Conservation (phyloP, 768 basidiomycete genomes). For the Leccinum pellstonianum region DNA sequence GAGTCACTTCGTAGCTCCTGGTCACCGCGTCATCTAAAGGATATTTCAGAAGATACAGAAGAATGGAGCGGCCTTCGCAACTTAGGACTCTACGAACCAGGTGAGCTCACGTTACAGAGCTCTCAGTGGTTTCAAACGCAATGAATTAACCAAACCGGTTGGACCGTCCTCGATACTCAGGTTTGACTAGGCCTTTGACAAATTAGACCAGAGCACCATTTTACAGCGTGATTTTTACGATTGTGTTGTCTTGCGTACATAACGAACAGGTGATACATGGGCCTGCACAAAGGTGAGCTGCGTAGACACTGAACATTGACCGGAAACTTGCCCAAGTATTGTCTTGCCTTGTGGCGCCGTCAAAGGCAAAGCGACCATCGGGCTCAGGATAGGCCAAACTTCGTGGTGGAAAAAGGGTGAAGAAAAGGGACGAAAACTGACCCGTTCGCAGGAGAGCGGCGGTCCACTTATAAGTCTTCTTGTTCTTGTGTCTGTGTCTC, state of each 20-base stretch:
- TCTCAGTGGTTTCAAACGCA: not conserved
- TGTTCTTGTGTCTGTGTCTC: not conserved
- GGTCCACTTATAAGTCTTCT: not conserved
- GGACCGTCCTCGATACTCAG: not conserved
- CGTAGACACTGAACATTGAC: not conserved
- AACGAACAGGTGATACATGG: not conserved
- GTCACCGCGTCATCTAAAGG: too few species aligned
- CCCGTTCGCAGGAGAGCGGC: not conserved
- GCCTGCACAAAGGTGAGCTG: not conserved
- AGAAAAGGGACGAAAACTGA: not conserved
- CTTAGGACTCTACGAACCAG: not conserved
- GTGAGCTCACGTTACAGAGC: not conserved
- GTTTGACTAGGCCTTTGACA: not conserved
- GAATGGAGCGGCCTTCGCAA: not conserved
- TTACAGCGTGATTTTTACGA: not conserved
- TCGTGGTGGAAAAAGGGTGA: not conserved
- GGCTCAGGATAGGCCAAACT: not conserved
- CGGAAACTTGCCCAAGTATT: not conserved
- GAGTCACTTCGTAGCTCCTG: too few species aligned
- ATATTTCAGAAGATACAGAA: too few species aligned
- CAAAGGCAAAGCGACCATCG: not conserved
- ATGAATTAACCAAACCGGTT: not conserved
- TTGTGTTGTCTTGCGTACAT: not conserved
- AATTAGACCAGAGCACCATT: not conserved
- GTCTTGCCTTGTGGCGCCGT: not conserved